Evolutionary conservation across 768 basidiomycete species (phyloP), one percentile per base, ranked within the genome.

Genomic region (Daedaleopsis sinensis): DNA sequence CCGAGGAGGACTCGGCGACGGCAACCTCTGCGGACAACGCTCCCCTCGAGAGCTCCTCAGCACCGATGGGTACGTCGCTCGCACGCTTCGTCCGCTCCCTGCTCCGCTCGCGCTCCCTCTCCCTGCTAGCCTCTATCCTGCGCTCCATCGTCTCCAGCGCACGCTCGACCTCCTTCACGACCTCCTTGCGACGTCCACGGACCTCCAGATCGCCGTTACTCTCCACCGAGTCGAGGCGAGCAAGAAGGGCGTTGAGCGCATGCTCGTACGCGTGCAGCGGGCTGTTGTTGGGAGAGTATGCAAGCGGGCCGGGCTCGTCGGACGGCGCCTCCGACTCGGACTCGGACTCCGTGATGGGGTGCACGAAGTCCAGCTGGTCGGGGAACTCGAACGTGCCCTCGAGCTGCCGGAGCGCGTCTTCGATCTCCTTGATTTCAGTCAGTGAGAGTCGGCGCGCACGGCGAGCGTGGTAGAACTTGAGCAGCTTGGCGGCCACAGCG

Each of bases 181-280:
- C 76, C 48, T 78, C 78, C 73, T 84, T 88, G 64, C 90, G 71
- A 56, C 66, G 73, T 21, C 72, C 71, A 51, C 89, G 71, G 48
- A 92, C 75, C 11, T 70, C 76, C 24, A 76, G 76, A 62, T 87
- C 83, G 3, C 89, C 90, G 52, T 76, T 79, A 63, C 85, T 87
- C 36, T 85, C 80, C 32, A 91, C 77, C 0, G 77, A 79, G 66
- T 91, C 90, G 24, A 91, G 77, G 61, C 79, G 76, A 12, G 77
- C 67, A 19, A 92, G 73, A 24, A 92, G 77, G 43, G 78, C 73
- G 53, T 78, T 78, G n/a, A 91, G 73, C 19, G 81, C 79, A 65
- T 89, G 80, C 65, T 87, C 83, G 72, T 88, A 86, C 63, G 78
- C 80, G 57, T 85, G 85, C 42, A 91, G 74, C 0, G 84, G 80